Evolutionary conservation across 768 basidiomycete genomes (phyloP).

Genomic region (Boletus rubropictus): DNA sequence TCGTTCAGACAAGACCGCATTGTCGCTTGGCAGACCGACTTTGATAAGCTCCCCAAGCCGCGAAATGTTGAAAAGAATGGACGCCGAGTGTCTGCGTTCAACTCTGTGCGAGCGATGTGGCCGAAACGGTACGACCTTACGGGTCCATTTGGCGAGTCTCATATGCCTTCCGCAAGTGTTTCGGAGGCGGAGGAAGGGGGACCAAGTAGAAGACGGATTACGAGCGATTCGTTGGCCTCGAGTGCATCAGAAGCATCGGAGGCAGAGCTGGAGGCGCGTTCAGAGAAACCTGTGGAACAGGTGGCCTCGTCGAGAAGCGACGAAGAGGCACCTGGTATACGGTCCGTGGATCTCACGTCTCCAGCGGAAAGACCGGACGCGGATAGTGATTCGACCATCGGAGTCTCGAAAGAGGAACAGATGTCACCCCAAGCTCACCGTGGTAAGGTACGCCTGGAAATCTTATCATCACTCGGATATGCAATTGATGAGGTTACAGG

Average conservation of each 20-base stretch:
- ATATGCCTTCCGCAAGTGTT: slow-evolving; percentile 57
- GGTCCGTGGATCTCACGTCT: slow-evolving; percentile 8
- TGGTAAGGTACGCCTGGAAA: slow-evolving; percentile 23
- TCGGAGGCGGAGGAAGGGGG: slow-evolving; percentile 70
- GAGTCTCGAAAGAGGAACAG: slow-evolving; percentile 38
- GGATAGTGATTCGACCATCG: slow-evolving; percentile 85
- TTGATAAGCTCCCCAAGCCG: slow-evolving; percentile 76
- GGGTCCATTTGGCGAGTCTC: slow-evolving; percentile 47
- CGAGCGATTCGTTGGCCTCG: slow-evolving; percentile 53
- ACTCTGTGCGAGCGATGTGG: slow-evolving; percentile 69
- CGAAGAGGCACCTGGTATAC: slow-evolving; percentile 9
- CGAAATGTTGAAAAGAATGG: slow-evolving; percentile 49
- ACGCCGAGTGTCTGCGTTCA: slow-evolving; percentile 58
- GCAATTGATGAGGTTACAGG: slow-evolving; percentile 13
- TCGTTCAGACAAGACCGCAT: slow-evolving; percentile 88
- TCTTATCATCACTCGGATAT: background rate
- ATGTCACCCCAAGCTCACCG: slow-evolving; percentile 13
- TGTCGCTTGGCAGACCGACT: slow-evolving; percentile 94
- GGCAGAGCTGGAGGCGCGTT: slow-evolving; percentile 40
- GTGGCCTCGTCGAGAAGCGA: slow-evolving; percentile 13
- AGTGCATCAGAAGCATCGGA: slow-evolving; percentile 74
- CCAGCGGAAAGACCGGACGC: slow-evolving; percentile 47
- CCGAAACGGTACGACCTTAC: slow-evolving; percentile 54
- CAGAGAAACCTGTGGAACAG: slow-evolving; percentile 22
- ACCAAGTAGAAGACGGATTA: slow-evolving; percentile 40